Evolutionary conservation across 768 basidiomycete species (phyloP), one percentile per base, ranked within the genome.

Genomic region (Tephrocybe rancida): DNA sequence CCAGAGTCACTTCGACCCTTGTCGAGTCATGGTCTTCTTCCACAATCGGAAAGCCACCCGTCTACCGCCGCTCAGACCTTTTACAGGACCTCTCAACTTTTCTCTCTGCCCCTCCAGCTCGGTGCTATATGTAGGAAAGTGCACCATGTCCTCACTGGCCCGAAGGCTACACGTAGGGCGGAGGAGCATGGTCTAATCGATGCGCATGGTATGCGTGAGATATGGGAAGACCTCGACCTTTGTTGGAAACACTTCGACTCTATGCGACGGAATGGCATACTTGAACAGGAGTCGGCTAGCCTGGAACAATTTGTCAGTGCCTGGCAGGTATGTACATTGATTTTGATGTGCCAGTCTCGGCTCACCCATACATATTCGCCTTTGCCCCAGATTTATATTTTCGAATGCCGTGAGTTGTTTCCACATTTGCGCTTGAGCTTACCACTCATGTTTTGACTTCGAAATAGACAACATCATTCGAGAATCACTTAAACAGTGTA

Each of bases 201-300:
- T 60, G 84, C 81, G 25, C 75, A 80, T 30, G 77, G 78, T 2
- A 78, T 98, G 70, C 75, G 83, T 22, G 82, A 87, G 54, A 86
- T 92, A n/a, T 98, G 94, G 95, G 83, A 87, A 25, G 80, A 81
- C 25, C 82, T 97, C 9, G 90, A 92, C 55, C 73, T 73, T 37
- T 91, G 85, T 60, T 95, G 92, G 93, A 81, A 88, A 30, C 90
- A 93, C 38, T 86, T 97, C 45, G 91, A 92, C 35, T 67, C 70
- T 7, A 72, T 95, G 54, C 76, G 83, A 39, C 70, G 75, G 38
- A 62, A 62, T 29, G 58, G 66, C 27, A 41, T 61, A 26, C 64
- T 61, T 41, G 65, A 65, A 52, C 67, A 73, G 22, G 72, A 74
- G 19, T 69, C 71, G 26, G 66, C 70, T 25, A 76, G 77, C 44